Evolutionary conservation across 306 rosid species (phyloP), one percentile per base, ranked within the genome.

Genomic region (Cyclanthera cordifolia): DNA sequence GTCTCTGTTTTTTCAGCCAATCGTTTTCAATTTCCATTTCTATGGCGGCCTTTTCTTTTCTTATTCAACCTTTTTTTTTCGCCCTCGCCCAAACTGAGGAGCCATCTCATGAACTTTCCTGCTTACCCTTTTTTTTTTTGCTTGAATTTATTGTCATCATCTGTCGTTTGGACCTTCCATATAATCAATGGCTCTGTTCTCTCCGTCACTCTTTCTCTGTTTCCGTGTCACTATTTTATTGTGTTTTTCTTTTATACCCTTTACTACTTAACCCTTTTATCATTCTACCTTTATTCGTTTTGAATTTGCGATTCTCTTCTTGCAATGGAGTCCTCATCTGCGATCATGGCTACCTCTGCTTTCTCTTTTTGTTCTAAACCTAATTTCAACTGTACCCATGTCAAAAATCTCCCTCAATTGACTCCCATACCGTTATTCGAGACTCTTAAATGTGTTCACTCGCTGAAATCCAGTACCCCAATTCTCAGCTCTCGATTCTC

Each of bases 261-360:
- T 45, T 52, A 5, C 4, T 0, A 21, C 13, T 20, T 63, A 8
- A 19, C 13, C 9, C 53, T 56, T 48, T 4, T 23, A 6, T 67
- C 69, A 8, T 11, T 32, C 6, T 15, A 3, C 27, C n/a, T 19
- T 19, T 16, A n/a, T n/a, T n/a, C n/a, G n/a, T n/a, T n/a, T 63
- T 27, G 52, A 63, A 20, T 60, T 59, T 17, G 27, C 58, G n/a
- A 11, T 30, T 27, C 9, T n/a, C 23, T 47, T 59, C 6, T 6
- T 6, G 46, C 50, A 13, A 79, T 87, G 83, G 82, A 87, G 4
- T 68, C 81, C 9, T 73, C n/a, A n/a, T n/a, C 76, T 19, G 47
- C 84, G 27, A 28, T 87, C 77, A 86, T 87, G 89, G 77, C 84
- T 8, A 1, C 83, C 2, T 69, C 83, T 3, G 60, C 82, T 24